phyloP scores from a whole-genome alignment of 192 early-diverging fungal genomes.

The Borealophlyctis nickersoniae region DNA sequence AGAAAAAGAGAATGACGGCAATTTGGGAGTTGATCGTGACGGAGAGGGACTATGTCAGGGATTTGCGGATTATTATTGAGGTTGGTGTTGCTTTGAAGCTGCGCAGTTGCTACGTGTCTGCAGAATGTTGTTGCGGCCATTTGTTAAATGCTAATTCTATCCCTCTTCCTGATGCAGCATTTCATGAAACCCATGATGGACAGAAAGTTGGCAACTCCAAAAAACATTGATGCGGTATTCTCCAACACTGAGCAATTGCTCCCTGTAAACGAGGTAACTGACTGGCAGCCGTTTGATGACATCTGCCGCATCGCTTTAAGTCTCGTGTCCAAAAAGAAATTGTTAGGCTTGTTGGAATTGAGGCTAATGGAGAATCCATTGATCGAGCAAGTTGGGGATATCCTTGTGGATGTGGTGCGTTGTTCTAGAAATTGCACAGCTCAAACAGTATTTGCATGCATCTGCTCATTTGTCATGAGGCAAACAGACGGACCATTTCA shows the following conservation, averaged over 20 bases:
- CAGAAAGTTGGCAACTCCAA: slow-evolving; percentile 24
- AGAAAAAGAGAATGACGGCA: slow-evolving; percentile 39
- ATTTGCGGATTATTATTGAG: slow-evolving; percentile 50
- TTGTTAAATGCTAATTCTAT: no score
- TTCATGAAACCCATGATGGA: slow-evolving; percentile 49
- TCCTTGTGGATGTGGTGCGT: slow-evolving; percentile 39
- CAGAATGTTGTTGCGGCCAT: no score
- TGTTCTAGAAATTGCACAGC: no score
- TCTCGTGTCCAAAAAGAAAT: no score
- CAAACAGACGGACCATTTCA: slow-evolving; percentile 39
- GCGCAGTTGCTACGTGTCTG: neutral
- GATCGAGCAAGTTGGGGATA: slow-evolving; percentile 39
- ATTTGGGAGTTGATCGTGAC: slow-evolving; percentile 50
- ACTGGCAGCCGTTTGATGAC: no score
- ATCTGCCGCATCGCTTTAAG: no score
- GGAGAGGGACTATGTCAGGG: slow-evolving; percentile 52
- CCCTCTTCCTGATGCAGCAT: no score
- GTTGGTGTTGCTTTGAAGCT: slow-evolving; percentile 24
- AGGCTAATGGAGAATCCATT: slow-evolving; percentile 29
- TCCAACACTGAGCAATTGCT: slow-evolving; percentile 49
- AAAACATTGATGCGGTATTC: slow-evolving; percentile 43
- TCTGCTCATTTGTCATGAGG: no score
- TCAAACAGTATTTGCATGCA: no score
- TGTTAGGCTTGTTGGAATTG: no score
- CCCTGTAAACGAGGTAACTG: slow-evolving; percentile 31